These are phyloP conservation scores for Agrostemma githago DNA, from an alignment of 148 eudicot genomes.

Conservation along the genomic window DNA sequence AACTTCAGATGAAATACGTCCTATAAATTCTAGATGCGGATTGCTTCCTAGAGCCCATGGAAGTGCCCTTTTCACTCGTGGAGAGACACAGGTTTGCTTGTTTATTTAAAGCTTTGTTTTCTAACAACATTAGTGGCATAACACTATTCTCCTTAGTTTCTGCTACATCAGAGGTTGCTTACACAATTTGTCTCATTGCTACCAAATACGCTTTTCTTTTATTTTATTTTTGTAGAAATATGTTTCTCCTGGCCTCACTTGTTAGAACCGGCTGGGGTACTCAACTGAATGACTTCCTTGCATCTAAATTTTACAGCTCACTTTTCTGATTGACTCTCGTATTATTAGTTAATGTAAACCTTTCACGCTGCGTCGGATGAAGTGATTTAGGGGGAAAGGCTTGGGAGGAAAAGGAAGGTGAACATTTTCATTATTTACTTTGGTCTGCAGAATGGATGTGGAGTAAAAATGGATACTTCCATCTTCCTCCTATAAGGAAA, in stretches of 20 bases:
- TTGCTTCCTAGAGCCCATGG: conserved; percentile 99
- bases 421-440: too few relatives aligned
- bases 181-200: background rate
- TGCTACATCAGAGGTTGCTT: background rate
- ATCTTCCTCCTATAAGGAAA: too few relatives aligned
- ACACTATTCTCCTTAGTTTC: background rate
- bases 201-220: background rate
- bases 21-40: conserved; percentile 75
- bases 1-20: conserved; percentile 68
- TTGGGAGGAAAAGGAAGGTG: too few relatives aligned
- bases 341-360: background rate
- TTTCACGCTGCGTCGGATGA: background rate
- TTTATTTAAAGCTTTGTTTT: background rate
- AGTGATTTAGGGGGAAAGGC: too few relatives aligned
- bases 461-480: too few relatives aligned
- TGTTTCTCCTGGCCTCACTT: background rate
- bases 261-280: background rate
- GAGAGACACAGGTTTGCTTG: conserved; percentile 91
- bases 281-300: too few relatives aligned
- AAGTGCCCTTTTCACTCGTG: conserved; percentile 98
- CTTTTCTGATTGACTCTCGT: background rate
- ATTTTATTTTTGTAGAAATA: background rate
- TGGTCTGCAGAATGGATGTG: too few relatives aligned
- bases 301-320: background rate
- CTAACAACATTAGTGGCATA: background rate